Conservation (phyloP, 2,329 filamentous ascomycete species). For the Aspergillus floridensis region DNA sequence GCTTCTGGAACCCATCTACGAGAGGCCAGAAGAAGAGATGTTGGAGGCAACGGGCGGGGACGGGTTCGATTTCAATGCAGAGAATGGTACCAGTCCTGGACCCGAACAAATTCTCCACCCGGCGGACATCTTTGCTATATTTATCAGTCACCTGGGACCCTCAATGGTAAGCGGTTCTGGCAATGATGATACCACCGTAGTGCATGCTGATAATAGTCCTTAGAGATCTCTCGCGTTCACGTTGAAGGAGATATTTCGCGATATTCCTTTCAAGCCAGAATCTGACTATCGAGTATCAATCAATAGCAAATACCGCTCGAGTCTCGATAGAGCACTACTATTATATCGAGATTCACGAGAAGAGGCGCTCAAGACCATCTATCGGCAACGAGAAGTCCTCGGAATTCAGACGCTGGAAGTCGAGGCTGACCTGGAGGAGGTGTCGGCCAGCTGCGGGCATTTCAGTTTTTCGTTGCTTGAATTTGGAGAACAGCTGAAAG, state of each 20-base stretch:
- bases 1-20: constrained; percentile 61
- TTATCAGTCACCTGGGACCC: constrained; percentile 83
- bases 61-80: constrained; percentile 5
- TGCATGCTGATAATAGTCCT: constrained; percentile 9
- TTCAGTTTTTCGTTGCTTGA: constrained; percentile 90
- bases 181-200: neutral
- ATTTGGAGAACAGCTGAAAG: constrained; percentile 84
- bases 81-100: constrained; percentile 13
- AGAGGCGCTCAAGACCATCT: constrained; percentile 74
- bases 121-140: constrained; percentile 85
- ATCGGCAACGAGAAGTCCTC: constrained; percentile 72
- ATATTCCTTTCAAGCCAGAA: constrained; percentile 73
- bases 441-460: constrained; percentile 94
- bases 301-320: constrained; percentile 76
- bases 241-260: constrained; percentile 80
- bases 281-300: constrained; percentile 68
- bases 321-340: constrained; percentile 73
- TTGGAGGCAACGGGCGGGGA: constrained; percentile 18
- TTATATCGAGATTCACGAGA: constrained; percentile 75
- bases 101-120: constrained; percentile 44
- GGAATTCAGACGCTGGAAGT: constrained; percentile 68
- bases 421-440: constrained; percentile 93
- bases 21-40: constrained; percentile 57
- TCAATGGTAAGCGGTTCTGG: constrained; percentile 62
- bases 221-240: constrained; percentile 89